A percentile compares a stretch with the other conserved stretches of the same genome.
phyloP scores from a whole-genome alignment of 225 moss, liverwort and hornwort genomes.

The Anthoceros angustus region DNA sequence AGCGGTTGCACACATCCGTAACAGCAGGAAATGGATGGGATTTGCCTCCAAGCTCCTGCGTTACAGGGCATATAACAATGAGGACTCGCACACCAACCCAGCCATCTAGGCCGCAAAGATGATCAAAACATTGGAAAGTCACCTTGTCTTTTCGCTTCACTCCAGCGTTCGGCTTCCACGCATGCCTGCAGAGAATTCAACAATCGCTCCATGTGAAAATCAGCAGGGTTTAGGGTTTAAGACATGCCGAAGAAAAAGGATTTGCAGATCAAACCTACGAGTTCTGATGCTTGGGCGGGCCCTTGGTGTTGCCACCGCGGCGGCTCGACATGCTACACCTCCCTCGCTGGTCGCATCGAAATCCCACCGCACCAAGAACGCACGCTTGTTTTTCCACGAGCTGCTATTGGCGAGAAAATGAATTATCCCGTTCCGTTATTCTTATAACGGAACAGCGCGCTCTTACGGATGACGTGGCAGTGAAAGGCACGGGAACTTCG shows the following conservation, averaged over 20 bases:
- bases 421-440: too few relatives aligned
- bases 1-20: constrained; percentile 51
- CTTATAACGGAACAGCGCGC: too few relatives aligned
- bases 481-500: too few relatives aligned
- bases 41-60: constrained; percentile 50
- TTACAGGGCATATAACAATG: neutral
- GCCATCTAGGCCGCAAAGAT: neutral
- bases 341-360: too few relatives aligned
- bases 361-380: too few relatives aligned
- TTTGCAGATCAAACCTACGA: constrained; percentile 8
- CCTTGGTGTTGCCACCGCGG: constrained; percentile 12
- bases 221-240: neutral
- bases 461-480: too few relatives aligned
- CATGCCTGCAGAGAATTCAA: constrained; percentile 19
- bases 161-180: constrained; percentile 45
- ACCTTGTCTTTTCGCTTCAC: constrained; percentile 42
- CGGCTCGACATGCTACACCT: constrained; percentile 19
- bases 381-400: too few relatives aligned
- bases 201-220: neutral
- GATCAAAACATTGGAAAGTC: neutral
- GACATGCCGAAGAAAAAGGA: neutral
- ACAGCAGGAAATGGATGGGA: constrained; percentile 43
- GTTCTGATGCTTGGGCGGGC: constrained; percentile 33
- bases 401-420: too few relatives aligned
- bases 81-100: constrained; percentile 12